Base-by-base conservation (phyloP, 1,284 basidiomycete genomes). In the Pyrrhoderma noxium region DNA sequence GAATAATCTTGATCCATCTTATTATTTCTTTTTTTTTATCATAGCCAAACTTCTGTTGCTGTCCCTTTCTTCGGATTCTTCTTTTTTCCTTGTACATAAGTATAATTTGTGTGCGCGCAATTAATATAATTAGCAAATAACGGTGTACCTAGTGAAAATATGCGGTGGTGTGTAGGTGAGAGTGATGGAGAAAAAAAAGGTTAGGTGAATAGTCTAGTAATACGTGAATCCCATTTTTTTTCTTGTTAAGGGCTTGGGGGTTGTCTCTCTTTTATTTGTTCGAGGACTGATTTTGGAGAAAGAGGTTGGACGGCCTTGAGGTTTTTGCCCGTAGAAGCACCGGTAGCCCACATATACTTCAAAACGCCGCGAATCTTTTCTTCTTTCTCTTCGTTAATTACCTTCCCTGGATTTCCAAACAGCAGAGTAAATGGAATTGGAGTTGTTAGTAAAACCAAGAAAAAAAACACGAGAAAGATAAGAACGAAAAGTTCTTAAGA, bases 261-360 rank as follows among this genome's bases (percentile, higher is more conserved):
- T 40, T 16, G 21, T 44, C 23, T 46, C 46, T 31, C 25, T 8
- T 11, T 45, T n/a, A 27, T 3, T 38, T 46, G 31, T 31, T 45
- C 14, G 19, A n/a, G 13, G n/a, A 53, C 45, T 9, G 51, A 45
- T 35, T 25, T 19, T 21, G 52, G 42, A 25, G 47, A 49, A 14
- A 53, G 21, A 3, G 39, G 39, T 35, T 49, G 52, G 13, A 53
- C 47, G 22, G 45, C 18, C 22, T 3, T 39, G 21, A 38, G 25
- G 8, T 53, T 49, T 13, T 45, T 3, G 16, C 49, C 53, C 5
- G n/a, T 56, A 11, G 54, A 56, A 8, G 21, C 18, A 1, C 66
- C 67, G 34, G 56, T 49, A 51, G 55, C 58, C 71, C 71, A 72
- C 41, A 60, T 62, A 37, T 72, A 68, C 54, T 74, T 74, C 51